These are phyloP conservation scores for Paspalum notatum DNA, from an alignment of 176 grass and related monocot species.

Conservation along the genomic window DNA sequence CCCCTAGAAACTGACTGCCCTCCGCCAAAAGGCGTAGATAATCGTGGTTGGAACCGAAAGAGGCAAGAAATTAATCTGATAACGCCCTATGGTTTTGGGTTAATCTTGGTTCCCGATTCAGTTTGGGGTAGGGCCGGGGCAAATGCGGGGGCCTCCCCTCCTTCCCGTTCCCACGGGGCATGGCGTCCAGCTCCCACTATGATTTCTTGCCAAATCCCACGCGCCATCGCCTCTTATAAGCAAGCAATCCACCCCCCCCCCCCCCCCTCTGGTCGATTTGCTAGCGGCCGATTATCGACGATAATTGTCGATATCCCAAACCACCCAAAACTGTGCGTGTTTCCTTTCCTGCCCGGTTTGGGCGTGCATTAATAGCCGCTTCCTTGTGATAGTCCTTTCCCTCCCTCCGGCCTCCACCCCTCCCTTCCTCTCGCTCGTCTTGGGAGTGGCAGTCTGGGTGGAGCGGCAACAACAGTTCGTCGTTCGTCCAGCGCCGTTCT, in stretches of 20 bases:
- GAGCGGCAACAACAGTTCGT: neutral
- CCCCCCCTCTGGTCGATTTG: no score
- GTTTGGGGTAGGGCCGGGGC: neutral
- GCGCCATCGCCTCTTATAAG: slow-evolving; percentile 32
- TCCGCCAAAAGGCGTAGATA: neutral
- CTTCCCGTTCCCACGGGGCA: neutral
- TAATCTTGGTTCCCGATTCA: slow-evolving; percentile 4
- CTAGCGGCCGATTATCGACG: no score
- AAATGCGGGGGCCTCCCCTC: slow-evolving; percentile 8
- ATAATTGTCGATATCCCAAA: no score
- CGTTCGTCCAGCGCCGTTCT: neutral
- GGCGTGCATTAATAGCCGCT: slow-evolving; percentile 52
- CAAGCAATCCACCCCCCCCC: slow-evolving; percentile 8
- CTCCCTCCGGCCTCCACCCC: neutral
- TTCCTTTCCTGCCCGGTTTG: slow-evolving; percentile 19
- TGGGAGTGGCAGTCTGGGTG: neutral
- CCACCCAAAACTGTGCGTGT: neutral
- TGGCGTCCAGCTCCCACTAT: neutral
- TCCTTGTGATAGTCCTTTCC: slow-evolving; percentile 33
- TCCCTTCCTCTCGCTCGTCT: neutral
- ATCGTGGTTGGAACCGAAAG: neutral
- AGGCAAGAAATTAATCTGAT: neutral
- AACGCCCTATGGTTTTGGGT: neutral
- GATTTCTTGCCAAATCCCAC: slow-evolving; percentile 27
- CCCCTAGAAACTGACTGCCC: neutral